Evolutionary conservation across 129 eudicot species (phyloP).

Genomic region (Smallanthus sonchifolius): DNA sequence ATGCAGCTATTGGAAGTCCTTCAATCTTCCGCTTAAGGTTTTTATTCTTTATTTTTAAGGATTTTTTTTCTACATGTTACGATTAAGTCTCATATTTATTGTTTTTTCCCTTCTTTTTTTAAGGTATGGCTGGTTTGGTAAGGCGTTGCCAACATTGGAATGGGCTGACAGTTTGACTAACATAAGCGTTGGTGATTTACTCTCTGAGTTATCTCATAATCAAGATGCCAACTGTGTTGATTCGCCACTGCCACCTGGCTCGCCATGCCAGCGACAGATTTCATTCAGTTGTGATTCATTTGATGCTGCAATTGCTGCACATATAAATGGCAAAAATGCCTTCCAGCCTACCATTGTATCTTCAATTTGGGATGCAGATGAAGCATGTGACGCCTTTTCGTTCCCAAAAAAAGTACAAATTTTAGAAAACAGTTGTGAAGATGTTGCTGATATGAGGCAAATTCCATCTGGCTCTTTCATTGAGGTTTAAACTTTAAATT

Average conservation of each 20-base stretch:
- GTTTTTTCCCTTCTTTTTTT: not conserved
- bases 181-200: constrained; percentile 64
- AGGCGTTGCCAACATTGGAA: constrained; percentile 43
- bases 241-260: constrained; percentile 25
- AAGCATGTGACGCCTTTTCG: constrained; percentile 80
- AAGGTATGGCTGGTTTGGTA: constrained; percentile 79
- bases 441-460: constrained; percentile 12
- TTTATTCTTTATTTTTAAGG: constrained; percentile 4
- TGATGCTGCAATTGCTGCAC: constrained; percentile 94
- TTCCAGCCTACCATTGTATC: constrained; percentile 33
- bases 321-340: constrained; percentile 35
- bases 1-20: constrained; percentile 63
- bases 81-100: not conserved
- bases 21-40: constrained; percentile 68
- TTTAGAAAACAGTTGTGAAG: not conserved
- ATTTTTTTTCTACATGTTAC: not conserved
- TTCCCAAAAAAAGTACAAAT: constrained; percentile 34
- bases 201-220: constrained; percentile 43
- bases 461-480: constrained; percentile 11
- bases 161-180: constrained; percentile 86
- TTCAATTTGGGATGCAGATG: constrained; percentile 80
- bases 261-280: constrained; percentile 39
- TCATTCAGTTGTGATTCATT: constrained; percentile 74
- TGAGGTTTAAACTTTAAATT: constrained; percentile 33
- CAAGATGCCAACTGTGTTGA: constrained; percentile 33